Evolutionary conservation across 768 basidiomycete genomes (phyloP).

Genomic region (Suillus fuscotomentosus): DNA sequence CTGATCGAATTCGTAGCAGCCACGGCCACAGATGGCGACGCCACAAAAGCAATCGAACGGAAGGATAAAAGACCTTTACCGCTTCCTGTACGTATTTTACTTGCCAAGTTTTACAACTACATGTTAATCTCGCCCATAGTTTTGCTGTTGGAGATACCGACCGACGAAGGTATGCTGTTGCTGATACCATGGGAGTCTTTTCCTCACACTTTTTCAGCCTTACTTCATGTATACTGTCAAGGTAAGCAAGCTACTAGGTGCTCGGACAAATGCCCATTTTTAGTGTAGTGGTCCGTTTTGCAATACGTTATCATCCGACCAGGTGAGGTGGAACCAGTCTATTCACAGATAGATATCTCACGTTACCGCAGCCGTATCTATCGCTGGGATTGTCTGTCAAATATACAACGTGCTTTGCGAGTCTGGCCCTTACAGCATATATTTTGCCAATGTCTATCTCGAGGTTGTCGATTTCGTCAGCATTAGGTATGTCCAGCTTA

Average conservation of each 20-base stretch:
- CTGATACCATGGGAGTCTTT: not conserved
- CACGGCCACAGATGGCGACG: constrained; percentile 59
- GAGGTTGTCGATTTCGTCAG: constrained; percentile 75
- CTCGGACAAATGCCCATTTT: not conserved
- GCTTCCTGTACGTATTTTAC: constrained; percentile 51
- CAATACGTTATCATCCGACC: constrained; percentile 84
- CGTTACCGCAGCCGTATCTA: constrained; percentile 36
- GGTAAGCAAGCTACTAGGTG: constrained; percentile 35
- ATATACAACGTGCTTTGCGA: constrained; percentile 67
- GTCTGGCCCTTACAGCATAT: constrained; percentile 52
- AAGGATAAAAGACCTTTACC: constrained; percentile 80
- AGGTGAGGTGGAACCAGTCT: constrained; percentile 22
- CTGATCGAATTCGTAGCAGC: constrained; percentile 83
- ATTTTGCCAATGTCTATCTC: constrained; percentile 70
- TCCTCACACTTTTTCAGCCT: constrained; percentile 37
- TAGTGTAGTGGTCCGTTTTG: constrained; percentile 72
- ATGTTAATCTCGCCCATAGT: constrained; percentile 36
- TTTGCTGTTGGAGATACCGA: constrained; percentile 80
- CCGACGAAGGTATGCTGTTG: constrained; percentile 62
- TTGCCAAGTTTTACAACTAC: constrained; percentile 1
- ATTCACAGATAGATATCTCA: not conserved
- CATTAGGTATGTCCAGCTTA: constrained; percentile 55
- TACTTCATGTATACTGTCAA: constrained; percentile 92
- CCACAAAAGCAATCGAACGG: constrained; percentile 65
- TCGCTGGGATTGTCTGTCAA: constrained; percentile 80